Evolutionary conservation across 139 green algal genomes (phyloP), one percentile per base, ranked within the genome.

Genomic region (Penium margaritaceum): DNA sequence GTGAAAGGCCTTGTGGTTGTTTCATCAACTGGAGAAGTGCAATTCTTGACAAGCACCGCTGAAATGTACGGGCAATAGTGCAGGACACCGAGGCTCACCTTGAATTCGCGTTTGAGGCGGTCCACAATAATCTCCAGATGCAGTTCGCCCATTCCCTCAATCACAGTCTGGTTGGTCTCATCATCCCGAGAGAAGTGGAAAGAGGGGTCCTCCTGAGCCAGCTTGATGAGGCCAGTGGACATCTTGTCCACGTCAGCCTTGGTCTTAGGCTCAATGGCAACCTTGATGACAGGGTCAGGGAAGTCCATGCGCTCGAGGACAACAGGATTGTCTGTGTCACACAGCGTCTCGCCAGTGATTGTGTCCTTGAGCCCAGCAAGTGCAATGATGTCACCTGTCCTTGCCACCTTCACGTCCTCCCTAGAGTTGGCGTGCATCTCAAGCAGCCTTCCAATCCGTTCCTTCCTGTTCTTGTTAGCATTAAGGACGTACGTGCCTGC

Each of bases 261-360:
- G 79, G 88, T 91, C 85, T 96, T 95, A 66, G 93, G 93, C 88
- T 98, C 94, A 71, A 98, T 97, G 64, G 93, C 92, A 72, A 94
- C 87, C 87, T 98, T 99, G 87, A 99, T 99, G 34, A 99, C 94
- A 3, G 94, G 94, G 83, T 99, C 94, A 30, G 94, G 94, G 91
- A 98, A 98, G 58, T 99, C 94, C 93, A 99, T 99, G 80, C 90
- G 90, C 89, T 99, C 94, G 66, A 99, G 87, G 36, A 99, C 84
- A 73, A 99, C 89, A 57, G 89, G 93, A 6, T 67, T 37, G 70
- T 93, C 91, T 61, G 92, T 84, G 67, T 96, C 91, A 60, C 93
- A 99, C 70, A 99, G 86, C 5, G 94, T 98, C 76, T 99, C 94
- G 36, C 92, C 92, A 3, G 91, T 97, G 41, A 89, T 86, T 2